These are phyloP conservation scores for Kwoniella dejecticola DNA, from an alignment of 768 basidiomycete species.

Conservation along the genomic window DNA sequence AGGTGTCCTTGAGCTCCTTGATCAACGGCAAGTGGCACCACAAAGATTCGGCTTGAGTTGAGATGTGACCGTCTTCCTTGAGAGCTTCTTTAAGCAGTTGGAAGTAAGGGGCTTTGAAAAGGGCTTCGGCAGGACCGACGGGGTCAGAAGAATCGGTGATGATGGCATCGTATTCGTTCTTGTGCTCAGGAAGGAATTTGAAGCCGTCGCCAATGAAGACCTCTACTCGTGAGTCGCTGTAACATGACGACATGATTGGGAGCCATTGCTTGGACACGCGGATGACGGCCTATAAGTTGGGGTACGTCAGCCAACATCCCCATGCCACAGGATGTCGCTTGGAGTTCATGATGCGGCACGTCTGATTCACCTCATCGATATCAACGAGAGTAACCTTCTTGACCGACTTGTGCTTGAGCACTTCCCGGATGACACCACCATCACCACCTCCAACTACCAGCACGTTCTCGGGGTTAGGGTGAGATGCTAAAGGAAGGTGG, in stretches of 20 bases:
- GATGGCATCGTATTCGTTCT: constrained; percentile 89
- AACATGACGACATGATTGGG: constrained; percentile 86
- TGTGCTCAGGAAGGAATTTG: constrained; percentile 89
- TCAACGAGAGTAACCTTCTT: constrained; percentile 93
- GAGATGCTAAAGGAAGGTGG: constrained; percentile 91
- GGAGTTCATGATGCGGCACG: neutral
- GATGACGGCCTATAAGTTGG: constrained; percentile 78
- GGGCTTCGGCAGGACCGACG: constrained; percentile 87
- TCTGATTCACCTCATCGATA: constrained; percentile 78
- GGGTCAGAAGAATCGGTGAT: constrained; percentile 99
- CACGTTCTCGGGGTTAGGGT: constrained; percentile 93
- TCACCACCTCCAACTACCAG: constrained; percentile 98
- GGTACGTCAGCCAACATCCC: neutral
- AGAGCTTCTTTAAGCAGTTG: constrained; percentile 88
- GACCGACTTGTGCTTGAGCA: constrained; percentile 88
- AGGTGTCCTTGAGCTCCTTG: constrained; percentile 69
- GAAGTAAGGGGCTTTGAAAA: constrained; percentile 98
- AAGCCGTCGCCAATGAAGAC: constrained; percentile 93
- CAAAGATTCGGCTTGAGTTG: constrained; percentile 91
- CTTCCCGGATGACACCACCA: constrained; percentile 96
- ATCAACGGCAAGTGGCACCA: constrained; percentile 94
- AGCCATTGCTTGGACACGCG: constrained; percentile 91
- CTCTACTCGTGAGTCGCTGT: constrained; percentile 73
- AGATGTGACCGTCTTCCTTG: constrained; percentile 84
- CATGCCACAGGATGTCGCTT: neutral